Percentiles rank a stretch among this genome's conserved stretches.
Conservation (phyloP, 2,329 filamentous ascomycete species). For the Chrysoporthe austroafricana region DNA sequence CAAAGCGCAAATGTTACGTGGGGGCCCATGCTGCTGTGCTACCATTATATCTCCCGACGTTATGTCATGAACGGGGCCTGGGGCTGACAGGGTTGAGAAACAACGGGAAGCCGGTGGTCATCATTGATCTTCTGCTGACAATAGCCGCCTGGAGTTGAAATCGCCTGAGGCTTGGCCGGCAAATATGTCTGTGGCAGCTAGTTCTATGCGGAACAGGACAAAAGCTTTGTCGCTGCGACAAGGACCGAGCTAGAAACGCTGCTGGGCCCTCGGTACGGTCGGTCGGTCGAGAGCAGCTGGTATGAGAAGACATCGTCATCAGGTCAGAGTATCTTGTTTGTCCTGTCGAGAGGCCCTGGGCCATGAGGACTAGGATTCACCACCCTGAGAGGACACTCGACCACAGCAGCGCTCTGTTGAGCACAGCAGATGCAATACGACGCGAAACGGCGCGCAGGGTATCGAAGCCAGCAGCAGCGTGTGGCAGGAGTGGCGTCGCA, state of each 20-base stretch:
- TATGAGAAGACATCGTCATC: not conserved
- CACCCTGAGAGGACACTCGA: not conserved
- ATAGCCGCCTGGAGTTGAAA: too few species aligned
- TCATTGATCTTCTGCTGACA: not conserved
- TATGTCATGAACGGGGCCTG: not conserved
- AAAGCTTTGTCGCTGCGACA: not conserved
- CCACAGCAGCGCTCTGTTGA: not conserved
- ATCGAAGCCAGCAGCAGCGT: not conserved
- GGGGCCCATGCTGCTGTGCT: not conserved
- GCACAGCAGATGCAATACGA: slow-evolving; percentile 4
- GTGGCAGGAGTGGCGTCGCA: slow-evolving; percentile 5
- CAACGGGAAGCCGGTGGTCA: not conserved
- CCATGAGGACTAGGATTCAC: not conserved
- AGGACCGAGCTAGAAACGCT: not conserved
- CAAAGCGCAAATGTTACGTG: slow-evolving; percentile 21
- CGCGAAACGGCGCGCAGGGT: slow-evolving; percentile 21
- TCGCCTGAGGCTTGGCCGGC: too few species aligned
- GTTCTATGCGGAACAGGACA: not conserved
- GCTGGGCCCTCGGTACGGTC: not conserved
- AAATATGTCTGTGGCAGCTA: too few species aligned
- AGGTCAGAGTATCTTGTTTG: not conserved
- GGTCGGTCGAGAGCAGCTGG: not conserved
- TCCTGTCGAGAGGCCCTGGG: not conserved
- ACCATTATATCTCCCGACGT: not conserved
- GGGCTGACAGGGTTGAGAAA: not conserved